phyloP scores from a whole-genome alignment of 2,329 filamentous ascomycete species.

The Chrysoporthe austroafricana region DNA sequence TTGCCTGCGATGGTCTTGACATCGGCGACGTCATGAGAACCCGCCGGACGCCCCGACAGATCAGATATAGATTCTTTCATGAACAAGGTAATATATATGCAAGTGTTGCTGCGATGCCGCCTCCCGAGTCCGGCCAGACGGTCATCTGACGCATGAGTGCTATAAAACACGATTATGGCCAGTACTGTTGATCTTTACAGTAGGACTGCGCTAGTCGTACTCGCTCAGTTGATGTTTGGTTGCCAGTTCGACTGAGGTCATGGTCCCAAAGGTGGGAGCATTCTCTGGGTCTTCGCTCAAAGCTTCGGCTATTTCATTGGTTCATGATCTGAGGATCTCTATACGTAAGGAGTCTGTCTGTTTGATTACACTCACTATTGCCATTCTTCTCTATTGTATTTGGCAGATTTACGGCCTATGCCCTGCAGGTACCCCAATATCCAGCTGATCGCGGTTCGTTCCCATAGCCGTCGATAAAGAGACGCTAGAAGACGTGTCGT shows the following conservation, averaged over 20 bases:
- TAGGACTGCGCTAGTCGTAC: slow-evolving; percentile 46
- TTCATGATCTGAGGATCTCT: background rate
- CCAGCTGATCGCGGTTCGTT: no score
- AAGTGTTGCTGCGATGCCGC: background rate
- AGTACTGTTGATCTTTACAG: slow-evolving; percentile 45
- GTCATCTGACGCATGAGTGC: slow-evolving; percentile 51
- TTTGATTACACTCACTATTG: background rate
- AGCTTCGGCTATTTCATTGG: no score
- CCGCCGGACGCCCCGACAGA: no score
- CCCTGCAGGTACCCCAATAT: no score
- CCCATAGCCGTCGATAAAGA: no score
- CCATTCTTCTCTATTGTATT: background rate
- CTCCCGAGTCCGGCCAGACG: slow-evolving; percentile 42
- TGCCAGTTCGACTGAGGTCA: background rate
- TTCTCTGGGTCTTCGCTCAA: background rate
- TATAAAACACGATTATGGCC: slow-evolving; percentile 43
- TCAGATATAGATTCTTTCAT: no score
- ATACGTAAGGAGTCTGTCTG: no score
- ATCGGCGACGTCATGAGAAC: no score
- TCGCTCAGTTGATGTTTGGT: background rate
- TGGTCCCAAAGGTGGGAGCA: background rate
- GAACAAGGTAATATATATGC: no score
- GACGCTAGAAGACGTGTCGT: no score
- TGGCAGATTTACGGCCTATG: no score
- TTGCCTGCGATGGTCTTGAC: no score